These are phyloP conservation scores for Tetracladium maxilliforme DNA, from an alignment of 2,329 filamentous ascomycete species.

Conservation along the genomic window DNA sequence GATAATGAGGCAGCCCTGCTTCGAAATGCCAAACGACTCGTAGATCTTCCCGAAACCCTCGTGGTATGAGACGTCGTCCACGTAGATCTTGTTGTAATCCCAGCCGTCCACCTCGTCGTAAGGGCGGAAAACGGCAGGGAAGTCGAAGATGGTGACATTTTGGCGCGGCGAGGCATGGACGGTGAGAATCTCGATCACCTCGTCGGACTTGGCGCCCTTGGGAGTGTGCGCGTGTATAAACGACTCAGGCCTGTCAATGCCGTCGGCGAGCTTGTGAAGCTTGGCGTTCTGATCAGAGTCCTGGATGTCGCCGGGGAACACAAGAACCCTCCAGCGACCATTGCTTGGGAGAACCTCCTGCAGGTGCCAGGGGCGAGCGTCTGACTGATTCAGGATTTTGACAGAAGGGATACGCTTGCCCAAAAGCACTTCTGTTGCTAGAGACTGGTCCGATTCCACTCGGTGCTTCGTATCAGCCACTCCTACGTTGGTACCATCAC, in stretches of 20 bases:
- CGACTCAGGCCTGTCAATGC: conserved; percentile 17
- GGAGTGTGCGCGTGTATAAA: conserved; percentile 31
- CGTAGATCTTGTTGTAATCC: conserved; percentile 41
- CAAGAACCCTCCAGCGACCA: conserved; percentile 40
- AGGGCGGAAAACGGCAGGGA: conserved; percentile 31
- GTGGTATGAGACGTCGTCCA: conserved; percentile 36
- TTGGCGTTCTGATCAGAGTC: conserved; percentile 23
- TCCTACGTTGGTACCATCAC: conserved; percentile 29
- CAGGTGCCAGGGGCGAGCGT: conserved; percentile 40
- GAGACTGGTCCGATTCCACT: conserved; percentile 26
- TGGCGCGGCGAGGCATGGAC: conserved; percentile 38
- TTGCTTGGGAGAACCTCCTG: conserved; percentile 39
- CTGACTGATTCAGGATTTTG: conserved; percentile 43
- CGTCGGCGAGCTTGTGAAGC: conserved; percentile 29
- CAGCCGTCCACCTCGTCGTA: conserved; percentile 31
- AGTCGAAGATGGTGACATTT: conserved; percentile 32
- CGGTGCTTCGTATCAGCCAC: conserved; percentile 16
- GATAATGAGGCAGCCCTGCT: conserved; percentile 9
- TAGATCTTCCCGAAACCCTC: conserved; percentile 29
- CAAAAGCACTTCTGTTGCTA: conserved; percentile 13
- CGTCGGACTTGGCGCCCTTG: conserved; percentile 20
- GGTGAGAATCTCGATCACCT: conserved; percentile 43
- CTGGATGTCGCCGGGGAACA: conserved; percentile 47
- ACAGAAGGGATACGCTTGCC: conserved; percentile 44
- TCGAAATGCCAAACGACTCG: conserved; percentile 10